Evolutionary conservation across 129 eudicot genomes (phyloP).

Genomic region (Chrysanthemum makinoi): DNA sequence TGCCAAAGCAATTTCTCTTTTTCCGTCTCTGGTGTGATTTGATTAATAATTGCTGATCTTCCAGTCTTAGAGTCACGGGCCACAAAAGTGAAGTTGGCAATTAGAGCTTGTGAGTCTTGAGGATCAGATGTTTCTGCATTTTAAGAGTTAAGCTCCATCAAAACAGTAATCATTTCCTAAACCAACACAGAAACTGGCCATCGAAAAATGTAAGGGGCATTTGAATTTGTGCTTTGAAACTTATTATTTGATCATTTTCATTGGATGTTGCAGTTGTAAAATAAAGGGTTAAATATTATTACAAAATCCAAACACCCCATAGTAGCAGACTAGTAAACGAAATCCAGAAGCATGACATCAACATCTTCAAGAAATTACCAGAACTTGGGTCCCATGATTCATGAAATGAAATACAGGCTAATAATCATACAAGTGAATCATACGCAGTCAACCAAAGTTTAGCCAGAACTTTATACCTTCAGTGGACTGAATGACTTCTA

Average conservation of each 20-base stretch:
- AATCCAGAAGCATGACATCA: too few species aligned
- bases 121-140: conserved; percentile 49
- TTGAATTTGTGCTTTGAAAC: neutral
- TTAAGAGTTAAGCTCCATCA: conserved; percentile 7
- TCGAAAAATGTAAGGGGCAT: neutral
- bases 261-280: too few species aligned
- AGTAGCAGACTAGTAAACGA: neutral
- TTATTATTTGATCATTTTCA: too few species aligned
- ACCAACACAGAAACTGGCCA: neutral
- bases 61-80: conserved; percentile 85
- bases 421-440: neutral
- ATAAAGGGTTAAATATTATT: neutral
- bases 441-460: neutral
- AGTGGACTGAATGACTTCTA: conserved; percentile 63
- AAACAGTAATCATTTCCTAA: neutral
- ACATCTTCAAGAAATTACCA: neutral
- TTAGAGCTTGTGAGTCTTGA: conserved; percentile 55
- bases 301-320: neutral
- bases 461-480: conserved; percentile 37
- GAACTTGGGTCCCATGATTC: neutral
- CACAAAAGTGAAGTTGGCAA: conserved; percentile 95
- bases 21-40: conserved; percentile 63
- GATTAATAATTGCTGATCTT: conserved; percentile 73
- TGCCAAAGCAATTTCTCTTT: conserved; percentile 65
- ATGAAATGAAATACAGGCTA: neutral